Base-by-base conservation (phyloP, 192 early-diverging fungal genomes). In the Funneliformis geosporum region DNA sequence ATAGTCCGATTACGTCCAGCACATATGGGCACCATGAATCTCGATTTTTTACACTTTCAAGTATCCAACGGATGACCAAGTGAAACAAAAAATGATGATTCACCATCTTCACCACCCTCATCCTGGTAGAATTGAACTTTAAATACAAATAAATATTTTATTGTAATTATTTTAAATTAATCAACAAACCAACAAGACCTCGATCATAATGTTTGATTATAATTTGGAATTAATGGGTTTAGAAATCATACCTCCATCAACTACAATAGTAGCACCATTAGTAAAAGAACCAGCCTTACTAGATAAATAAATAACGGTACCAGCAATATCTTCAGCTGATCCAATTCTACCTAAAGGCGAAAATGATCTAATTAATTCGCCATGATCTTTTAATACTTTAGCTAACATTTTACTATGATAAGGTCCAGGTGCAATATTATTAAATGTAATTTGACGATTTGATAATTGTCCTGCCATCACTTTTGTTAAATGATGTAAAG, bases 311-410 rank as follows among this genome's bases (percentile, higher is more conserved):
- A 98, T 84, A 23, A 90, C 89, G 2, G 94, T 85, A 23, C 93
- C 97, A 60, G 94, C 95, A 87, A 98, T 93, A 85, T 98, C 96
- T 80, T 93, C 89, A 2, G 93, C 84, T 16, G 82, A 80, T 0
- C 97, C 97, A 78, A 99, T 93, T 23, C 96, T 88, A 16, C 89
- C 88, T 74, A 94, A 60, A 11, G 95, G 95, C 8, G 78, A 70
- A 0, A n/a, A n/a, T n/a, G n/a, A n/a, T n/a, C 90, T 85, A 60
- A 94, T 93, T 11, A 61, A 5, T 16, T 76, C 25, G 2, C 25
- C 25, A 44, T 8, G 9, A 27, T 16, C 25, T 28, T 65, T 47
- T 12, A 76, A 8, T 44, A 25, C 18, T 44, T 64, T 5, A 21
- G 60, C 25, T 23, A 27, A 65, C 75, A 76, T 76, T 40, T 76